A percentile compares a stretch with the other conserved stretches of the same genome.
Evolutionary conservation across 116 monocot species (phyloP).

Genomic region (Thalassia testudinum): DNA sequence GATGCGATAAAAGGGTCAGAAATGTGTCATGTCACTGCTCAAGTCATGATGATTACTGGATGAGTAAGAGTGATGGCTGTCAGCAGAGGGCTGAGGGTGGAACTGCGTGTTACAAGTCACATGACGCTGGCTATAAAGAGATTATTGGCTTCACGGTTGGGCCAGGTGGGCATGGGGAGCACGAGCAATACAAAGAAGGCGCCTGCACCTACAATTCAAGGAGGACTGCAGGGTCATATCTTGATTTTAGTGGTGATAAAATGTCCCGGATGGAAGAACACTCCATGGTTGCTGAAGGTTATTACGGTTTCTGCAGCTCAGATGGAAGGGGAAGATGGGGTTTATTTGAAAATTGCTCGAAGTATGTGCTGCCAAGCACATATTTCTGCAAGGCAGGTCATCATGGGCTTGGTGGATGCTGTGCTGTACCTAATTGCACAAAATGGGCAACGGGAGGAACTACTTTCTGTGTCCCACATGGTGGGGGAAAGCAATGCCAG

Average conservation of each 20-base stretch:
- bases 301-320: conserved; percentile 50
- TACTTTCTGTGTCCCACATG: conserved; percentile 76
- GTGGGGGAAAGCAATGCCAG: conserved; percentile 70
- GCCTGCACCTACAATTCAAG: conserved; percentile 27
- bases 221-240: conserved; percentile 38
- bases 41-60: conserved; percentile 48
- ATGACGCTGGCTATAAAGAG: conserved; percentile 49
- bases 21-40: conserved; percentile 17
- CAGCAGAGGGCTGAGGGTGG: conserved; percentile 51
- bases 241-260: conserved; percentile 49
- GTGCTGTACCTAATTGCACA: conserved; percentile 43
- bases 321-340: conserved; percentile 83
- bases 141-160: conserved; percentile 38
- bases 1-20: not conserved
- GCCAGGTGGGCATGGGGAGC: conserved; percentile 54
- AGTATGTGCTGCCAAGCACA: conserved; percentile 77
- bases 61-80: conserved; percentile 35
- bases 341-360: conserved; percentile 51
- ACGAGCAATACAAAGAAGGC: conserved; percentile 25
- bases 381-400: conserved; percentile 57
- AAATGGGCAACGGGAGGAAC: conserved; percentile 76
- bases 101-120: conserved; percentile 52
- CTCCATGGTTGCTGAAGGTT: conserved; percentile 42
- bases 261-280: conserved; percentile 29
- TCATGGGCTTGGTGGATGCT: conserved; percentile 83